Evolutionary conservation across 129 eudicot genomes (phyloP), one percentile per base, ranked within the genome.

Genomic region (Saussurea involucrata): DNA sequence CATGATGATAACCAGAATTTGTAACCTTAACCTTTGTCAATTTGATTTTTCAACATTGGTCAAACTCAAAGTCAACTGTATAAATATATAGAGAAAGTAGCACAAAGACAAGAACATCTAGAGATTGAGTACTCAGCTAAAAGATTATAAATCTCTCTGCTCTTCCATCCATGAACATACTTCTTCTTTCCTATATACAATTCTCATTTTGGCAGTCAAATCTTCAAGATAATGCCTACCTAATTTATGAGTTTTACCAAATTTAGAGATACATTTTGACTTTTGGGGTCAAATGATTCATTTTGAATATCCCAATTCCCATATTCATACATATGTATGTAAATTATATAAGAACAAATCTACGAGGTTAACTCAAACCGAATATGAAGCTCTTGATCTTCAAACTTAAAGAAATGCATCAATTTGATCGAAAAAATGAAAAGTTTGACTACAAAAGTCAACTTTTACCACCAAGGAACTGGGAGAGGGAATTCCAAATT

Each of bases 391-490:
- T 18, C 46, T 27, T 75, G 65, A 27, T 25, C 73, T 76, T 66
- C 33, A 66, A 65, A 76, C 63, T 21, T 2, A 75, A 76, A 9
- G 11, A 63, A 40, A 66, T 27, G 28, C 71, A 40, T 64, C 71
- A 0, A 27, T 7, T 25, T 17, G 63, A 24, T 75, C 69, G 17
- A 1, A n/a, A 25, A 68, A 15, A 2, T 58, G 12, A 34, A 6
- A 57, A 57, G 32, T 33, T 78, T 78, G 75, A 78, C 82, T 58
- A 78, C 3, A 78, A 33, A 58, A 78, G 83, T 71, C 76, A 68
- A 66, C 66, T 11, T 24, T 12, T 69, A 25, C 70, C 55, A 68
- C 25, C 68, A 77, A 37, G 18, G 28, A 75, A 63, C 71, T 37
- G 29, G 71, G 11, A 58, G 76, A 77, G 82, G 76, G 76, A 78